These are phyloP conservation scores for Orychophragmus violaceus DNA, from an alignment of 345 rosid genomes.

Conservation along the genomic window DNA sequence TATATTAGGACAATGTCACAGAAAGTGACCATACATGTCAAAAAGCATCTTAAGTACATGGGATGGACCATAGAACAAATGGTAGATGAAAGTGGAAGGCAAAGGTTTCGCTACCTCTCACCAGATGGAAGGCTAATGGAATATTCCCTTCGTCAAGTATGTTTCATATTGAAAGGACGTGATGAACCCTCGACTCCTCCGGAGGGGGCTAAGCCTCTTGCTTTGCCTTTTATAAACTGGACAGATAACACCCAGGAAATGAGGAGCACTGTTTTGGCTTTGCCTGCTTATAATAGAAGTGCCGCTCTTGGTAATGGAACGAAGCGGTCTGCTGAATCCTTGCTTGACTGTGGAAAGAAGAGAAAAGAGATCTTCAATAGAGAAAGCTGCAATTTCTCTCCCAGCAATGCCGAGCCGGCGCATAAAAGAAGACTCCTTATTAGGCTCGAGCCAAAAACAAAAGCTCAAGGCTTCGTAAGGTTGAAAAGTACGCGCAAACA, in stretches of 20 bases:
- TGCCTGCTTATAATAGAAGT: constrained; percentile 11
- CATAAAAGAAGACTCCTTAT: not conserved
- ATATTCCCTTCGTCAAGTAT: constrained; percentile 50
- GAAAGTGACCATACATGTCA: constrained; percentile 13
- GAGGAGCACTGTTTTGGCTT: constrained; percentile 17
- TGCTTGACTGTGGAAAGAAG: not conserved
- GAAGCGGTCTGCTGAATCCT: constrained; percentile 1
- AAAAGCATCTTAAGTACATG: constrained; percentile 49
- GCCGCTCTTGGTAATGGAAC: not conserved
- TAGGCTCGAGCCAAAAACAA: not conserved
- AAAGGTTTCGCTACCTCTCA: constrained; percentile 49
- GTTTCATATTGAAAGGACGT: constrained; percentile 29
- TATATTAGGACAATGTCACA: constrained; percentile 22
- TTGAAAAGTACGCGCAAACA: constrained; percentile 27
- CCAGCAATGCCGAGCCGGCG: not conserved
- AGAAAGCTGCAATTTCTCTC: not conserved
- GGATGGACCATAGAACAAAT: constrained; percentile 52
- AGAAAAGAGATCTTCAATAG: not conserved
- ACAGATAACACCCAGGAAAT: not conserved
- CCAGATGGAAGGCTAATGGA: constrained; percentile 46
- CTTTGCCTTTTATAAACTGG: not conserved
- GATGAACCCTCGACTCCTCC: not conserved
- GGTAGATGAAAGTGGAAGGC: constrained; percentile 1
- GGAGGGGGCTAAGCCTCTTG: not conserved
- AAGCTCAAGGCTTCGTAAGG: constrained; percentile 18